Base-by-base conservation (phyloP, 768 basidiomycete genomes). In the Crassisporium funariophilum region DNA sequence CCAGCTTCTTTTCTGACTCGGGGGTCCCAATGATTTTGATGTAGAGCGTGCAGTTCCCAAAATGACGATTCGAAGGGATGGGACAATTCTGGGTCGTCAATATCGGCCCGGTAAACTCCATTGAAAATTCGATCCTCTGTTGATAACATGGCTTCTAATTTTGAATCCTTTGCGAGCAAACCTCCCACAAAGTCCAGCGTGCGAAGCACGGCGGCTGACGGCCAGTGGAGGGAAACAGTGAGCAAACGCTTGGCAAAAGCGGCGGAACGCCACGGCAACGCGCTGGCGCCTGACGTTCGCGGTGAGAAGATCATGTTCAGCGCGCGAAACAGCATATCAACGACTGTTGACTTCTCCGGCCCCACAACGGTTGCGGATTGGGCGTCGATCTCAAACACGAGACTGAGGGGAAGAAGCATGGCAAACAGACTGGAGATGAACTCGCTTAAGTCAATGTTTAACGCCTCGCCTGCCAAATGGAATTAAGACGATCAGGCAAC, bases 221-320 rank as follows among this genome's bases (percentile, higher is more conserved):
- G 80, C 84, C 95, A 94, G 60, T 88, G 84, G 31, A 98, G 73
- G 4, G 86, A 81, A 24, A 86, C 84, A 38, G 79, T 77, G 21
- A 95, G 74, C 37, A 98, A 76, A n/a, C 95, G 88, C 69, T 98
- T 98, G 44, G 88, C 79, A 67, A 98, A 98, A 2, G 95, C 92
- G 35, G 93, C 91, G 34, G 86, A 80, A 56, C 92, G 85, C 79
- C 84, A 78, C 51, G 85, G 71, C 19, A 91, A 81, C 20, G 80
- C 68, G 17, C 74, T 62, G 35, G 70, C 68, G 4, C 79, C 78
- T 43, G 79, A 70, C 15, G 75, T 75, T 39, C 83, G 81, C 17
- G 90, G 84, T 43, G 88, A 83, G 74, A 98, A 95, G 34, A 87
- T 81, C 42, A 91, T 76, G 36, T 82, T 70, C 46, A 99, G 76